Base-by-base conservation (phyloP, 2,329 filamentous ascomycete genomes). In the Apiospora rasikravindrae region DNA sequence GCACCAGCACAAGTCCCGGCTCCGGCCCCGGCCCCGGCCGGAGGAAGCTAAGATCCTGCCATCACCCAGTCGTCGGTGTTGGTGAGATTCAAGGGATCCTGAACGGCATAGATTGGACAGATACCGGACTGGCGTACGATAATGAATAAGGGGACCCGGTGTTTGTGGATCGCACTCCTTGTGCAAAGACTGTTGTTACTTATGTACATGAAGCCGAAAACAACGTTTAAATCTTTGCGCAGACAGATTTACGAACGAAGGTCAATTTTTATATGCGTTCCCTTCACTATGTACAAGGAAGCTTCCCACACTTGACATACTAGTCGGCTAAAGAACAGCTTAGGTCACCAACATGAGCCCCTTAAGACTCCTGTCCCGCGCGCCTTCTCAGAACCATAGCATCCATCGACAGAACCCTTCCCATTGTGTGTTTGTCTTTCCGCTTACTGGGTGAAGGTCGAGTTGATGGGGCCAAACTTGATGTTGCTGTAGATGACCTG, bases 401-500 rank as follows among this genome's bases (percentile, higher is more conserved):
- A 8, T 29, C 26, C 24, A 40, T 40, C 19, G 33, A 19, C 57
- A 40, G 10, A 40, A 37, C 26, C 13, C 26, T 19, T 14, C 26
- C 26, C 53, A 13, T 14, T 37, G 29, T 4, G 11, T 10, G 53
- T 8, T 13, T 19, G 40, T n/a, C 40, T 33, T 33, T 40, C 26
- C 47, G 26, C 47, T 61, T 72, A 73, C 24, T 73, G 61, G 57
- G 73, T 71, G 73, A 80, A 86, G 74, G 85, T 87, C 8, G 83
- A 84, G 75, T 82, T 82, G 76, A 87, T 82, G 69, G 84, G 81
- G 19, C 85, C 85, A 74, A 84, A 81, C 79, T 82, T 84, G 81
- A 87, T 86, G 81, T 86, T 86, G 71, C 84, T 86, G 80, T 81
- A 87, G 64, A 80, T 80, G 71, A 87, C 85, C 67, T 79, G 81